Conservation (phyloP, 192 early-diverging fungal species). For the Podochytrium sp. region DNA sequence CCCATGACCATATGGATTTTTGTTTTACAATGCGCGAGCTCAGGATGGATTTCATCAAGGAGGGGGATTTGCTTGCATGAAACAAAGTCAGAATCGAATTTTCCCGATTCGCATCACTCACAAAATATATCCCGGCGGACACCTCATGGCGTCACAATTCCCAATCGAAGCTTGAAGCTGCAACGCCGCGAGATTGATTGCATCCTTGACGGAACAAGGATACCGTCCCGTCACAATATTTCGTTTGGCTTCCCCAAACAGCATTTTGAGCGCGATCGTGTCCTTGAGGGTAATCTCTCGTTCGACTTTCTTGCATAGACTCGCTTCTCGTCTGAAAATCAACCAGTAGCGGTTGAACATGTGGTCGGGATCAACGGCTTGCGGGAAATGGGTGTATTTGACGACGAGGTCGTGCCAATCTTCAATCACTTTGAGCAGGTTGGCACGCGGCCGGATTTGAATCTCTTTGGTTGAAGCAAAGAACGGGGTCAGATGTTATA, state of each 20-base stretch:
- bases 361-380: slow-evolving; percentile 50
- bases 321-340: slow-evolving; percentile 55
- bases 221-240: slow-evolving; percentile 57
- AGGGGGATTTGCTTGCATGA: slow-evolving; percentile 2
- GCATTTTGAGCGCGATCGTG: slow-evolving; percentile 42
- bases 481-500: neutral
- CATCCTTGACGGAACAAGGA: slow-evolving; percentile 53
- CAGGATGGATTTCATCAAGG: slow-evolving; percentile 15
- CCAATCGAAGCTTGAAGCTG: slow-evolving; percentile 51
- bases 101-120: slow-evolving; percentile 21
- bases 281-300: slow-evolving; percentile 38
- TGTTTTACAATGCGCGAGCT: slow-evolving; percentile 18
- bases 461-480: slow-evolving; percentile 55
- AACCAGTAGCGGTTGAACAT: slow-evolving; percentile 61
- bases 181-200: slow-evolving; percentile 46
- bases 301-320: slow-evolving; percentile 36
- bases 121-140: slow-evolving; percentile 50
- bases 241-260: slow-evolving; percentile 64
- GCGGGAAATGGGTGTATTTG: slow-evolving; percentile 64
- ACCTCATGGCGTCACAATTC: slow-evolving; percentile 43
- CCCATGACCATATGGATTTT: slow-evolving; percentile 30
- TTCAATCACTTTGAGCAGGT: slow-evolving; percentile 53
- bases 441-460: slow-evolving; percentile 52
- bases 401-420: slow-evolving; percentile 52
- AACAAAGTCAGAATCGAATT: neutral